Base-by-base conservation (phyloP, 768 basidiomycete species). In the Serendipita sp. region DNA sequence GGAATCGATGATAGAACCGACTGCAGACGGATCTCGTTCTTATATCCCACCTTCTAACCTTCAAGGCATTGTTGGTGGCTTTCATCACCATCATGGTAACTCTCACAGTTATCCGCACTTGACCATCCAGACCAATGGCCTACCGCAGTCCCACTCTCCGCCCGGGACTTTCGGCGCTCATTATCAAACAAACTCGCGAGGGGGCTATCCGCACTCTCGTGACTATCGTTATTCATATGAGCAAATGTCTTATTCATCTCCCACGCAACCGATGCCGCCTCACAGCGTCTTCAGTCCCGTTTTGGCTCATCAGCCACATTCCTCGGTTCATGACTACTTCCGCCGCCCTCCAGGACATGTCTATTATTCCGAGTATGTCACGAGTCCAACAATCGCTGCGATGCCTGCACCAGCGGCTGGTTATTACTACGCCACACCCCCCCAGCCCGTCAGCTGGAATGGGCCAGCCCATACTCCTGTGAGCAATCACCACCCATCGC, bases 201-300 rank as follows among this genome's bases (percentile, higher is more conserved):
- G 23, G 23, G 23, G 23, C 23, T 53, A 53, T 53, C 52, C 52
- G 52, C 13, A 15, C 52, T 53, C 52, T 11, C 13, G 52, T 13
- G 52, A 53, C 11, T 53, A 53, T 53, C 52, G 52, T 11, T 53
- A 53, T 53, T 53, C 52, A 27, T 53, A 53, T 53, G 52, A 31
- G 31, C 52, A 53, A 29, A 31, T 15, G 44, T 45, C 44, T 11
- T 53, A 53, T 31, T n/a, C 52, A 11, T 53, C 52, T 16, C 52
- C 52, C 1, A 53, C 52, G 15, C 52, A 53, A 53, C 11, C 52
- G 11, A 31, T 53, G 52, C 15, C 10, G 13, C 52, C 52, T 13
- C 29, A 15, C 15, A 53, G 11, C 52, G 11, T 53, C 23, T 53
- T 16, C 31, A 53, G 52, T 53, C 52, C 52, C 52, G 52, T 53